Base-by-base conservation (phyloP, 2,329 filamentous ascomycete species). In the Nemania diffusa region DNA sequence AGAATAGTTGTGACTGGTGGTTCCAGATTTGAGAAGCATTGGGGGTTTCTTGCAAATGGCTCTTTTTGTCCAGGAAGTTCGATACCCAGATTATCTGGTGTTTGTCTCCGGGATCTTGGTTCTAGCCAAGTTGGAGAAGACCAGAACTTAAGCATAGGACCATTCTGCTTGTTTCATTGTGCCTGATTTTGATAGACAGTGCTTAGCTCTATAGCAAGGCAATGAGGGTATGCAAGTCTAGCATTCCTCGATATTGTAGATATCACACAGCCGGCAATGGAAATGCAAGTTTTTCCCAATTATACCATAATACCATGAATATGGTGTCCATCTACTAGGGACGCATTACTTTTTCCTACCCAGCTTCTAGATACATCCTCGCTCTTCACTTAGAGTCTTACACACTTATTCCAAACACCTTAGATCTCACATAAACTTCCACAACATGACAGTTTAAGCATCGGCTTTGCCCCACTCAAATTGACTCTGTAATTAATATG, bases 221-320 rank as follows among this genome's bases (percentile, higher is more conserved):
- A 68, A 52, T 52, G 57, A n/a, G 65, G 64, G 66, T 65, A 70
- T 71, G 66, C 57, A 55, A 57, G 64, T 59, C 66, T 64, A 66
- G 65, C 67, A 69, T 72, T 71, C 65, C 67, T 69, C 66, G 68
- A 67, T 73, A 69, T 71, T 74, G 74, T 76, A 76, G 71, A 75
- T 76, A 76, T 60, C 72, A 72, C 72, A 72, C 63, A 64, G 62
- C 70, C 60, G 64, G 62, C 68, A 69, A 73, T 69, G 68, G 53
- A 62, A 75, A 72, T 69, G 64, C 64, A 72, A 65, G 57, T 67
- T 70, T 66, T 57, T 56, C 32, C 48, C 24, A 48, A 50, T 13
- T 27, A 62, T 42, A 15, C 13, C 62, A 59, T 32, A 58, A 60
- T 26, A 32, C 26, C 20, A n/a, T 65, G 24, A 48, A 40, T 13